These are phyloP conservation scores for Nasturtium officinale DNA, from an alignment of 345 rosid species.

Conservation along the genomic window DNA sequence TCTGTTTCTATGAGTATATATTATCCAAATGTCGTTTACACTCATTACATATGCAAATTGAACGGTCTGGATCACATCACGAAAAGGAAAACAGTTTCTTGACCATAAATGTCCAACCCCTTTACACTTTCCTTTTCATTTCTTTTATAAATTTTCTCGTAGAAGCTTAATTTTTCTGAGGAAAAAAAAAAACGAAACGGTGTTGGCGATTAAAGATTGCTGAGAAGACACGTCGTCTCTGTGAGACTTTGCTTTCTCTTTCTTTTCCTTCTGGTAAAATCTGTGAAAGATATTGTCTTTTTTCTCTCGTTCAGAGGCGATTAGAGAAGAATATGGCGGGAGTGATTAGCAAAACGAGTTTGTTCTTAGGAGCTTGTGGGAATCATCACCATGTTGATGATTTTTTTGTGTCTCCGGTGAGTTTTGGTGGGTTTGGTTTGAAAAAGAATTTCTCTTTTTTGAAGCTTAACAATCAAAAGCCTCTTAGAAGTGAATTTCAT, in stretches of 20 bases:
- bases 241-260: background rate
- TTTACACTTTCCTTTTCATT: background rate
- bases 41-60: background rate
- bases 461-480: slow-evolving; percentile 44
- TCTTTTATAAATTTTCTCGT: slow-evolving; percentile 17
- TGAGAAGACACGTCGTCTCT: slow-evolving; percentile 38
- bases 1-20: too few species aligned
- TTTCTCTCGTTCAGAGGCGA: background rate
- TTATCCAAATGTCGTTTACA: background rate
- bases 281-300: background rate
- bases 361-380: slow-evolving; percentile 41
- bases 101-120: slow-evolving; percentile 29
- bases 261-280: background rate
- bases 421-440: slow-evolving; percentile 36
- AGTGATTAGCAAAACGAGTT: slow-evolving; percentile 52
- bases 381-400: slow-evolving; percentile 43
- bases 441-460: slow-evolving; percentile 43
- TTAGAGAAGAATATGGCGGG: slow-evolving; percentile 46
- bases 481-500: slow-evolving; percentile 49
- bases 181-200: background rate
- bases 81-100: slow-evolving; percentile 25
- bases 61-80: slow-evolving; percentile 29
- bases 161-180: background rate
- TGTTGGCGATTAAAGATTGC: slow-evolving; percentile 30
- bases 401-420: slow-evolving; percentile 38